Evolutionary conservation across 805 yeast species (phyloP).

Genomic region (Nakazawaea siamensis): DNA sequence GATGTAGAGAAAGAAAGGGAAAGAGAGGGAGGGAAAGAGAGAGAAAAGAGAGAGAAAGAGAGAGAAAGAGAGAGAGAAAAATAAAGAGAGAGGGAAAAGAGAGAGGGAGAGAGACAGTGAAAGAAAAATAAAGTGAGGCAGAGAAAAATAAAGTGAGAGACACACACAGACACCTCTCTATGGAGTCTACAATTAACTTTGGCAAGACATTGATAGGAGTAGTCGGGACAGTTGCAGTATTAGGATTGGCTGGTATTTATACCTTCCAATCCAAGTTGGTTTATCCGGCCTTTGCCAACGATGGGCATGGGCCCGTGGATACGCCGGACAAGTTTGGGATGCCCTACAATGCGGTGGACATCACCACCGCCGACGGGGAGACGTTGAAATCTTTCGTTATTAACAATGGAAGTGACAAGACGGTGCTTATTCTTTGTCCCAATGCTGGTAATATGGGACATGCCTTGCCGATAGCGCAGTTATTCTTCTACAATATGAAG

Average conservation of each 20-base stretch:
- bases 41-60: background rate
- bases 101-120: too few relatives aligned
- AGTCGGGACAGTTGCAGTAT: slow-evolving; percentile 23
- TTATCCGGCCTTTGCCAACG: slow-evolving; percentile 79
- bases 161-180: too few relatives aligned
- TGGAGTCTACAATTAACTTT: background rate
- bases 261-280: slow-evolving; percentile 56
- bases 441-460: slow-evolving; percentile 97
- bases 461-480: slow-evolving; percentile 69
- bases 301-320: slow-evolving; percentile 63
- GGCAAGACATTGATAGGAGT: slow-evolving; percentile 8
- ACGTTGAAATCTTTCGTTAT: slow-evolving; percentile 57
- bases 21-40: too few relatives aligned
- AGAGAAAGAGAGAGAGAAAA: background rate
- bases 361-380: slow-evolving; percentile 67
- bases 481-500: slow-evolving; percentile 53
- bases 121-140: too few relatives aligned
- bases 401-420: slow-evolving; percentile 37
- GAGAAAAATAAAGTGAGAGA: background rate
- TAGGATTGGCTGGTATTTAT: slow-evolving; percentile 45
- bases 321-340: slow-evolving; percentile 68
- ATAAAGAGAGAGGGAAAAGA: too few relatives aligned
- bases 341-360: slow-evolving; percentile 46
- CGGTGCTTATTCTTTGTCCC: slow-evolving; percentile 76
- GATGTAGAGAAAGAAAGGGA: too few relatives aligned